Evolutionary conservation across 2,329 filamentous ascomycete genomes (phyloP).

Genomic region (Penicillium digitatum): DNA sequence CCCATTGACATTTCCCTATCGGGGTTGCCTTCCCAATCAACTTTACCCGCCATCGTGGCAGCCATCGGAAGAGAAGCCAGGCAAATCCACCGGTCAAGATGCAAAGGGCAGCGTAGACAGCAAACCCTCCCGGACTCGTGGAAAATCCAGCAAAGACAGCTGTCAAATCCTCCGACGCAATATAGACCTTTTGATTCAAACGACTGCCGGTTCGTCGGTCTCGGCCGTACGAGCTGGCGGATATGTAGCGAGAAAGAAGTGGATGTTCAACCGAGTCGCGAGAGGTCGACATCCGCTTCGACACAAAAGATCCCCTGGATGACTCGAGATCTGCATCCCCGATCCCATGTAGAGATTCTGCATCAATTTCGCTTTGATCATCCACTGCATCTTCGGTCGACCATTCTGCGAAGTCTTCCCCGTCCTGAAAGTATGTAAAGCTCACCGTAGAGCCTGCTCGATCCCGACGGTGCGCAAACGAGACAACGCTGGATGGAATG

Average conservation of each 20-base stretch:
- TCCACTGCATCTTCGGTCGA: conserved; percentile 49
- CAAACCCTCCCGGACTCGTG: conserved; percentile 67
- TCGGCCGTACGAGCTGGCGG: conserved; percentile 64
- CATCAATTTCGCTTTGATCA: conserved; percentile 44
- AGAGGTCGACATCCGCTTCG: conserved; percentile 37
- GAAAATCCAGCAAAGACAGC: conserved; percentile 89
- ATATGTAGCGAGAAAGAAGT: conserved; percentile 68
- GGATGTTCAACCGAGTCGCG: conserved; percentile 51
- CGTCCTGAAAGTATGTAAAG: conserved; percentile 79
- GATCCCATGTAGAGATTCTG: conserved; percentile 40
- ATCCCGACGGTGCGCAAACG: conserved; percentile 77
- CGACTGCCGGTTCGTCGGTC: conserved; percentile 58
- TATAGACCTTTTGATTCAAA: conserved; percentile 84
- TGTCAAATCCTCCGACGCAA: conserved; percentile 87
- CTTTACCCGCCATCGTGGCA: conserved; percentile 79
- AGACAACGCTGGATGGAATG: conserved; percentile 88
- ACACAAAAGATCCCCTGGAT: conserved; percentile 29
- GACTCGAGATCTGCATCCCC: conserved; percentile 37
- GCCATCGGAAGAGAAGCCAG: conserved; percentile 83
- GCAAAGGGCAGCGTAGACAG: conserved; percentile 67
- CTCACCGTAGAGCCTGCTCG: conserved; percentile 81
- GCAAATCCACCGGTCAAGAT: conserved; percentile 68
- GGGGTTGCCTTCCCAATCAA: conserved; percentile 66
- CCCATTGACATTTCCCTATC: conserved; percentile 77
- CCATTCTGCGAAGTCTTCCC: conserved; percentile 57